phyloP scores from a whole-genome alignment of 1,284 basidiomycete genomes.

The Cryptococcus jaspeensis region DNA sequence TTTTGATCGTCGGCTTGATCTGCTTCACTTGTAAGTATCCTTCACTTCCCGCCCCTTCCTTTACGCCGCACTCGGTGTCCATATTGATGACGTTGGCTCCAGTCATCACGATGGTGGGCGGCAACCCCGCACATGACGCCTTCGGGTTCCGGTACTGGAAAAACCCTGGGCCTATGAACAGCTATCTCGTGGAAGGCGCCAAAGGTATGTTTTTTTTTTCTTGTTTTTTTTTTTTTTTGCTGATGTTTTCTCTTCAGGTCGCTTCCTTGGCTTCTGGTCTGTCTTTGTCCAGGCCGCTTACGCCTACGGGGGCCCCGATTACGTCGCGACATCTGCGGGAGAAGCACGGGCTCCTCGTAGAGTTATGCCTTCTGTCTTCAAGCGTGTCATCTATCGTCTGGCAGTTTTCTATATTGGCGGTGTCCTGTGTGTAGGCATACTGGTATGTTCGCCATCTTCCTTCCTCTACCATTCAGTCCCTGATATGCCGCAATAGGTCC shows the following conservation, averaged over 20 bases:
- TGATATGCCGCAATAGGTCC: neutral
- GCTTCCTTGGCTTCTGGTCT: conserved; percentile 24
- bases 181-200: conserved; percentile 23
- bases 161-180: conserved; percentile 60
- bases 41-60: conserved; percentile 66
- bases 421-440: conserved; percentile 62
- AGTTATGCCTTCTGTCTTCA: conserved; percentile 70
- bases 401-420: conserved; percentile 63
- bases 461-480: neutral
- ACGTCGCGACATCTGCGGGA: conserved; percentile 26
- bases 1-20: conserved; percentile 9
- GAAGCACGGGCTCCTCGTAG: conserved; percentile 59
- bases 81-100: neutral
- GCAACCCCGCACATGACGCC: conserved; percentile 58
- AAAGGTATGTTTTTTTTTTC: conserved; percentile 34
- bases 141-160: conserved; percentile 61
- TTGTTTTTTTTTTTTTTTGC: conserved; percentile 28
- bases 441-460: neutral
- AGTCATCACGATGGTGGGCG: conserved; percentile 69
- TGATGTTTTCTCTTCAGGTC: conserved; percentile 3
- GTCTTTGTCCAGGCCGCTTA: conserved; percentile 26
- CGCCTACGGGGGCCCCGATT: conserved; percentile 32
- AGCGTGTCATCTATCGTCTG: conserved; percentile 69
- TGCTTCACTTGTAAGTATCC: conserved; percentile 24
- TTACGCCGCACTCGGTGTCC: conserved; percentile 51